Conservation (phyloP, 1,284 basidiomycete species). For the Trametes polyzona region DNA sequence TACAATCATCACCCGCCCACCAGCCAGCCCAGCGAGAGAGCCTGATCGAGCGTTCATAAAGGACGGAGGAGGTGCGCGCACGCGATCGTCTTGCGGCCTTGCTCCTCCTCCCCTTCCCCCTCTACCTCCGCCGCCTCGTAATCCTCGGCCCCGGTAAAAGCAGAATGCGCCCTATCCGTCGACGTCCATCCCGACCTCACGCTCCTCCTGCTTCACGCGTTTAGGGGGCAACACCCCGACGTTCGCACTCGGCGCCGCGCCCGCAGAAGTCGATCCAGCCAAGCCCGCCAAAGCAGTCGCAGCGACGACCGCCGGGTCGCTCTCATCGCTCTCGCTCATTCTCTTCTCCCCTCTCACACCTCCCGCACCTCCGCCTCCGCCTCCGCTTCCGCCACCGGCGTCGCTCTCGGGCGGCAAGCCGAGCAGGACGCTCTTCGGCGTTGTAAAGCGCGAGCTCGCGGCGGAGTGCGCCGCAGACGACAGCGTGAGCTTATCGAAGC, state of each 20-base stretch:
- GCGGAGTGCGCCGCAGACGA: slow-evolving; percentile 22
- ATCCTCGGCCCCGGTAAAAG: too few species aligned
- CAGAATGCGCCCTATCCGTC: slow-evolving; percentile 16
- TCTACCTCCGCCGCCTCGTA: neutral
- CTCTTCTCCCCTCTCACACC: slow-evolving; percentile 19
- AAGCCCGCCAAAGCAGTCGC: slow-evolving; percentile 31
- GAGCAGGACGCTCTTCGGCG: slow-evolving; percentile 29
- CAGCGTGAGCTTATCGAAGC: slow-evolving; percentile 33
- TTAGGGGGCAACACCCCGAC: slow-evolving; percentile 12
- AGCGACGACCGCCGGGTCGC: slow-evolving; percentile 23
- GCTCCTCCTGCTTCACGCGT: slow-evolving; percentile 29
- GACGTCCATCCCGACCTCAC: slow-evolving; percentile 29
- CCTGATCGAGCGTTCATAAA: too few species aligned
- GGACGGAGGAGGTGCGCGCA: too few species aligned
- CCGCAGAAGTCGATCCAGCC: slow-evolving; percentile 17
- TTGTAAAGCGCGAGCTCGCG: slow-evolving; percentile 28
- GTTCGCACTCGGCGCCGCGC: neutral
- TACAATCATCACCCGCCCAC: too few species aligned
- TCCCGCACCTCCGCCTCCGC: slow-evolving; percentile 8
- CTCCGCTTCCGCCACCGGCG: neutral
- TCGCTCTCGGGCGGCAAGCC: slow-evolving; percentile 31
- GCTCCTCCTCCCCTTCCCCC: neutral
- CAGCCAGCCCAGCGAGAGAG: too few species aligned
- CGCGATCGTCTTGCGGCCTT: too few species aligned
- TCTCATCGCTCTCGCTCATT: slow-evolving; percentile 25